Percentiles rank a stretch among this genome's conserved stretches.
Conservation (phyloP, 495 filamentous ascomycete genomes). For the Penicillium coprophilum region DNA sequence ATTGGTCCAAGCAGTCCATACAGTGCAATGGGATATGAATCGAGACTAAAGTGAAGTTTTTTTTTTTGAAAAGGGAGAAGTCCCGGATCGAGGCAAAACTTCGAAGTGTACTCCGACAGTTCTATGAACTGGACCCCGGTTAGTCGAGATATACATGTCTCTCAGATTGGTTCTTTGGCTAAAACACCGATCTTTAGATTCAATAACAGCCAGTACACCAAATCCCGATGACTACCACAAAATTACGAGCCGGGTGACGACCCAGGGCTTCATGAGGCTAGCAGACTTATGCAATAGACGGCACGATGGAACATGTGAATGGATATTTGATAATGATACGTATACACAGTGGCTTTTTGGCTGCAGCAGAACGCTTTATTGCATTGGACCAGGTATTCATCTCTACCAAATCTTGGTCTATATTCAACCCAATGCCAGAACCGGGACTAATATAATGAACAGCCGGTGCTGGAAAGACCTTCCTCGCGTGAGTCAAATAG, state of each 20-base stretch:
- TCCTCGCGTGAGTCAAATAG: slow-evolving; percentile 29
- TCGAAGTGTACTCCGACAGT: slow-evolving; percentile 14
- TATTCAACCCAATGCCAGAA: no score
- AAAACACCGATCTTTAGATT: neutral
- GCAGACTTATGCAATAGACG: slow-evolving; percentile 35
- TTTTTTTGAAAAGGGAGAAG: slow-evolving; percentile 22
- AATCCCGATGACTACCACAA: slow-evolving; percentile 12
- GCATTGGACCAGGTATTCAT: slow-evolving; percentile 29
- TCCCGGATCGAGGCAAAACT: slow-evolving; percentile 21
- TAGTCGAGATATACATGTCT: neutral
- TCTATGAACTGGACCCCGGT: slow-evolving; percentile 27
- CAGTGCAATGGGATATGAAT: neutral
- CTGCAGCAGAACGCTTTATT: slow-evolving; percentile 29
- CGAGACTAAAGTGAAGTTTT: neutral
- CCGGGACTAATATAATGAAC: no score
- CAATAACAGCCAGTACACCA: slow-evolving; percentile 5
- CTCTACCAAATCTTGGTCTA: no score
- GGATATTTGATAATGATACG: slow-evolving; percentile 30
- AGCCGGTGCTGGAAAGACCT: slow-evolving; percentile 42
- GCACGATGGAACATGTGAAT: slow-evolving; percentile 28
- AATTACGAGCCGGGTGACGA: slow-evolving; percentile 21
- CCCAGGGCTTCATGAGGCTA: slow-evolving; percentile 28
- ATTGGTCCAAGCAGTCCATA: neutral
- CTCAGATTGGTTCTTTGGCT: neutral
- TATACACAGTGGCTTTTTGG: slow-evolving; percentile 34